Evolutionary conservation across 805 yeast species (phyloP).

Genomic region (Tetrapisispora iriomotensis): DNA sequence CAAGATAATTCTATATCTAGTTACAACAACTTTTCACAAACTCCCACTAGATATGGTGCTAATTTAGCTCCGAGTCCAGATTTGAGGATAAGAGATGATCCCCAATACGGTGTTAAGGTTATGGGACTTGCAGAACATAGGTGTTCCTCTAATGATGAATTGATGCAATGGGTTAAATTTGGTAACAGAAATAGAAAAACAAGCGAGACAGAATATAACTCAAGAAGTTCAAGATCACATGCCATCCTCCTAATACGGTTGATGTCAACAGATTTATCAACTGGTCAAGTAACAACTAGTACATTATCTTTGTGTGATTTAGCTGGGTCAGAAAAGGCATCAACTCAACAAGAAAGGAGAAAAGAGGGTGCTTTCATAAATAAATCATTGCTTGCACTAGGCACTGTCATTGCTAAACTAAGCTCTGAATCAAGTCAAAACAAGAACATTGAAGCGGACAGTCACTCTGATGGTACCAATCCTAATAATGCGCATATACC

Average conservation of each 20-base stretch:
- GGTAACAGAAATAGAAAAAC: slow-evolving; percentile 76
- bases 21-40: background rate
- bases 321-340: slow-evolving; percentile 93
- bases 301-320: slow-evolving; percentile 83
- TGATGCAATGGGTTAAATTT: slow-evolving; percentile 45
- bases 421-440: slow-evolving; percentile 30
- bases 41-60: slow-evolving; percentile 9
- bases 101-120: slow-evolving; percentile 60
- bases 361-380: slow-evolving; percentile 92
- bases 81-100: slow-evolving; percentile 69
- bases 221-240: slow-evolving; percentile 84
- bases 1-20: background rate
- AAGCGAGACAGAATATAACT: slow-evolving; percentile 81
- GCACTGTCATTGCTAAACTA: slow-evolving; percentile 83
- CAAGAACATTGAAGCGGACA: slow-evolving; percentile 16
- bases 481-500: slow-evolving; percentile 60
- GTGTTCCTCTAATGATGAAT: slow-evolving; percentile 48
- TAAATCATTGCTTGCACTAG: slow-evolving; percentile 79
- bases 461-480: background rate
- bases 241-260: slow-evolving; percentile 71
- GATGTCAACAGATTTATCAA: slow-evolving; percentile 33
- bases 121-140: slow-evolving; percentile 59
- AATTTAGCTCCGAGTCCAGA: slow-evolving; percentile 31
- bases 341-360: slow-evolving; percentile 56
- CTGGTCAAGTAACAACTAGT: slow-evolving; percentile 36